A percentile compares a stretch with the other conserved stretches of the same genome.
These are phyloP conservation scores for Zygosaccharomyces pseudorouxii DNA, from an alignment of 805 yeast genomes.

Conservation along the genomic window DNA sequence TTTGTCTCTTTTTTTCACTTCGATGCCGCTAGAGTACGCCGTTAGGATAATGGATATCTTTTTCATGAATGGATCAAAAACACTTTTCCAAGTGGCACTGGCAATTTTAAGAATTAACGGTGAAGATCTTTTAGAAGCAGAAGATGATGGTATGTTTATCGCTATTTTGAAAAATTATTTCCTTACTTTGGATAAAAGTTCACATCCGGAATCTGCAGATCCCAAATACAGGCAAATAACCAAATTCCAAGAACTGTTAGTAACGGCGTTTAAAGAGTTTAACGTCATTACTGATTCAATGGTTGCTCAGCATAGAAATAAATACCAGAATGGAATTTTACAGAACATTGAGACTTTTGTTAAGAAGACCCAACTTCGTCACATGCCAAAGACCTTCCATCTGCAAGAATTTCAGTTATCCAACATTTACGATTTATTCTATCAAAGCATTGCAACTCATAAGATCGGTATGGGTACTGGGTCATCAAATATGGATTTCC, in stretches of 20 bases:
- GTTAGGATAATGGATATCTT: slow-evolving; percentile 87
- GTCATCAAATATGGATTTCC: slow-evolving; percentile 66
- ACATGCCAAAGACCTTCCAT: slow-evolving; percentile 68
- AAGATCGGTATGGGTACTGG: slow-evolving; percentile 50
- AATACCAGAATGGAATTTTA: slow-evolving; percentile 69
- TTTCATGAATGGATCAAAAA: slow-evolving; percentile 82
- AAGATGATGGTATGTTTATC: slow-evolving; percentile 90
- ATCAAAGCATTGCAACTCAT: slow-evolving; percentile 67
- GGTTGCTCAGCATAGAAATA: slow-evolving; percentile 63
- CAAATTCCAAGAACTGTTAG: slow-evolving; percentile 83
- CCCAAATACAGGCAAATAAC: slow-evolving; percentile 64
- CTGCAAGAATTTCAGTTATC: slow-evolving; percentile 56
- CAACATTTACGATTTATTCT: slow-evolving; percentile 78
- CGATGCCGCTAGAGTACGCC: slow-evolving; percentile 94
- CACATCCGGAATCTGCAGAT: slow-evolving; percentile 66
- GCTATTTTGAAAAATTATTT: slow-evolving; percentile 82
- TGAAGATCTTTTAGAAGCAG: slow-evolving; percentile 68
- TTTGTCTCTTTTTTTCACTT: slow-evolving; percentile 77
- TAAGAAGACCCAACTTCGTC: slow-evolving; percentile 85
- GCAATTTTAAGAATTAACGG: slow-evolving; percentile 89
- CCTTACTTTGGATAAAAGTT: slow-evolving; percentile 67
- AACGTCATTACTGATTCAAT: slow-evolving; percentile 70
- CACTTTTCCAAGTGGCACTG: slow-evolving; percentile 86
- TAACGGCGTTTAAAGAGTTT: slow-evolving; percentile 90
- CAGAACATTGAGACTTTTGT: slow-evolving; percentile 86